Evolutionary conservation across 2,329 filamentous ascomycete genomes (phyloP).

Genomic region (Pseudogymnoascus pannorum): DNA sequence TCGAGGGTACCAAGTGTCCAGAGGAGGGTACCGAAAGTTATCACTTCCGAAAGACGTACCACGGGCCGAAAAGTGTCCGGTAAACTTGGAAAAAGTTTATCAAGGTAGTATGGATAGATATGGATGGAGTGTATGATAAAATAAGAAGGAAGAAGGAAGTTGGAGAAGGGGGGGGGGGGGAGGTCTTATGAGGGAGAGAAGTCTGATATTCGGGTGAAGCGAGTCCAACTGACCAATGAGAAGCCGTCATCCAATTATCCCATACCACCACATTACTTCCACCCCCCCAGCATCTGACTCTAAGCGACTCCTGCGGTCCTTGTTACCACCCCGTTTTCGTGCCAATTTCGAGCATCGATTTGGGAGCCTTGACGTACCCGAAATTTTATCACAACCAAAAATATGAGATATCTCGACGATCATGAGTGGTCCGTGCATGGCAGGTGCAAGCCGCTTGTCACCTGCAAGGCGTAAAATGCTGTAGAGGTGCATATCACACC

Average conservation of each 20-base stretch:
- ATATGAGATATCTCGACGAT: background rate
- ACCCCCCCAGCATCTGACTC: background rate
- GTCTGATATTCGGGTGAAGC: constrained; percentile 6
- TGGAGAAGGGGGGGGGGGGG: constrained; percentile 21
- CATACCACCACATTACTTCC: background rate
- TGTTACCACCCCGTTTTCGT: constrained; percentile 2
- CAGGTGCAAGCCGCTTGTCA: constrained; percentile 4
- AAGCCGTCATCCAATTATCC: background rate
- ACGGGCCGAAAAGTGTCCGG: constrained; percentile 17
- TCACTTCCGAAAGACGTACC: constrained; percentile 22
- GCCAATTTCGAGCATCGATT: background rate
- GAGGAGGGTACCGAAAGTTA: constrained; percentile 9
- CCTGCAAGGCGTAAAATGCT: constrained; percentile 7
- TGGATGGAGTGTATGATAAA: constrained; percentile 14
- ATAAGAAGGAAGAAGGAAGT: constrained; percentile 24
- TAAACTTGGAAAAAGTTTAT: constrained; percentile 22
- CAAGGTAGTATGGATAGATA: constrained; percentile 16
- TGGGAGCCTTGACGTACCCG: background rate
- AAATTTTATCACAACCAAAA: constrained; percentile 6
- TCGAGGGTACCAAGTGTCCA: constrained; percentile 27
- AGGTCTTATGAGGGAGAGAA: constrained; percentile 18
- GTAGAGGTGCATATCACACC: background rate
- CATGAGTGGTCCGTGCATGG: constrained; percentile 5
- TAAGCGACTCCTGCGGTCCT: background rate
- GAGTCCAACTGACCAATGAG: background rate